Evolutionary conservation across 108 stramenopile genomes (phyloP).

Genomic region (Schizochytrium sp.): DNA sequence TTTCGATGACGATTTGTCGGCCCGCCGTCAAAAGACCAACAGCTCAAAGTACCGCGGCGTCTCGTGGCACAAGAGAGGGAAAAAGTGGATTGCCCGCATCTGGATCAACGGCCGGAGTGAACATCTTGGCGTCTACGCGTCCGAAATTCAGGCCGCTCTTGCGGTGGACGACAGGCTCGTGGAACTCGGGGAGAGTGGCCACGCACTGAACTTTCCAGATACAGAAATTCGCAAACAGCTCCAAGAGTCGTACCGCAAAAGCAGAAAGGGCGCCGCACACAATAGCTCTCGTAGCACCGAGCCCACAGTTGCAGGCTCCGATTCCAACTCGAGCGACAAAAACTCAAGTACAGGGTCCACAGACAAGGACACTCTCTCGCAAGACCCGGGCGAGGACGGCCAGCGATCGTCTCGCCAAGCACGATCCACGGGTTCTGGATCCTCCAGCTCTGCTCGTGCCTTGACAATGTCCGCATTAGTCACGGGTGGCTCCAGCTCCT

Average conservation of each 20-base stretch:
- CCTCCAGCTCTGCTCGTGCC: too few relatives aligned
- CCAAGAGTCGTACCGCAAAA: neutral
- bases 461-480: too few relatives aligned
- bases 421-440: neutral
- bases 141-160: neutral
- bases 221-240: neutral
- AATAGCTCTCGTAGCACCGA: neutral
- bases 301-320: neutral
- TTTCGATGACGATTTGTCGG: neutral
- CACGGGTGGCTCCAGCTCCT: too few relatives aligned
- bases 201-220: constrained; percentile 7
- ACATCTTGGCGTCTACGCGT: neutral
- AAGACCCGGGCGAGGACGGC: neutral
- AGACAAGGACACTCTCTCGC: neutral
- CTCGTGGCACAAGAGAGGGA: neutral
- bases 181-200: neutral
- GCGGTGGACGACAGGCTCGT: neutral
- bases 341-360: neutral
- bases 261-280: neutral
- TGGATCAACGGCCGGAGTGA: neutral
- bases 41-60: neutral
- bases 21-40: neutral
- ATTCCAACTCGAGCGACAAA: neutral
- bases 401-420: neutral
- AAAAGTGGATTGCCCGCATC: neutral